phyloP scores from a whole-genome alignment of 2,329 filamentous ascomycete species.

The Aspergillus phoenicis region DNA sequence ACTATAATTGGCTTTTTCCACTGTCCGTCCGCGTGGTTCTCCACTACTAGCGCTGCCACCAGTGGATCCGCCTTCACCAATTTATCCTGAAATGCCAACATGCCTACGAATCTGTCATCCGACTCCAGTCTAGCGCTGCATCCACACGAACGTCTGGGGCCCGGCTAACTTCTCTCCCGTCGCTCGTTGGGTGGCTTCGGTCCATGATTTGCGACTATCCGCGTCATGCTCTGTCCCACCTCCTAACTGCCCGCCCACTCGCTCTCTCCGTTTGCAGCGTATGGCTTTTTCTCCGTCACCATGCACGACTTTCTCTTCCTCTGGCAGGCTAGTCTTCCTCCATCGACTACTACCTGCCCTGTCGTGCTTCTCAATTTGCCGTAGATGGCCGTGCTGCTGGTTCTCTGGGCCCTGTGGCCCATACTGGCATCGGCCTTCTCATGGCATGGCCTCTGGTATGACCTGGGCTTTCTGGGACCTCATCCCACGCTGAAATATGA shows the following conservation, averaged over 20 bases:
- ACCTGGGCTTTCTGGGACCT: constrained; percentile 18
- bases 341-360: neutral
- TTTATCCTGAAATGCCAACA: neutral
- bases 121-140: neutral
- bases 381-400: constrained; percentile 10
- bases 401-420: constrained; percentile 6
- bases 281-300: neutral
- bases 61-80: neutral
- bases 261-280: neutral
- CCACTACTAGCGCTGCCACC: constrained; percentile 6
- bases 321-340: neutral
- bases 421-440: constrained; percentile 11
- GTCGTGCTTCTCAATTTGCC: neutral
- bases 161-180: constrained; percentile 1
- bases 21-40: constrained; percentile 5
- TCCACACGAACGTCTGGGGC: constrained; percentile 6
- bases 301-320: neutral
- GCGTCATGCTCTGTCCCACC: constrained; percentile 10
- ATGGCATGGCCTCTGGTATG: constrained; percentile 22
- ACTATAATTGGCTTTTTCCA: too few relatives aligned
- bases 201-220: constrained; percentile 3
- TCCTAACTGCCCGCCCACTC: neutral
- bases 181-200: constrained; percentile 1
- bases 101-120: constrained; percentile 4
- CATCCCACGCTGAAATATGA: constrained; percentile 15